Evolutionary conservation across 2,329 filamentous ascomycete genomes (phyloP), one percentile per base, ranked within the genome.

Genomic region (Trichoderma breve): DNA sequence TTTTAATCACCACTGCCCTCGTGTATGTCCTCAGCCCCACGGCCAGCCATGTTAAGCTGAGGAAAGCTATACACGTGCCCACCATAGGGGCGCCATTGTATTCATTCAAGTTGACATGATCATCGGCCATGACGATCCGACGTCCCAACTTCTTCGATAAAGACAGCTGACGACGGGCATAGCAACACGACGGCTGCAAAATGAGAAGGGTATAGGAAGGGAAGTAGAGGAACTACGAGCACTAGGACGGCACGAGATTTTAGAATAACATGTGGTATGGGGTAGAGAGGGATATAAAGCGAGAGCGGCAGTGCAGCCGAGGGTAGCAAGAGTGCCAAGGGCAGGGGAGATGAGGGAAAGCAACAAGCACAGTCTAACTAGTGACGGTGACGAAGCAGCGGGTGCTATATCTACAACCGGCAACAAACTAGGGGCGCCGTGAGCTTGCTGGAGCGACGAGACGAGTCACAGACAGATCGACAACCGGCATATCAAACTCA

Each of bases 21-120:
- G 84, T 84, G 76, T 85, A 86, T n/a, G 77, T 81, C 70, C 84
- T 80, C 57, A 86, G 76, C 15, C 78, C 76, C 47, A 86, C 81
- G 32, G 84, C 82, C 14, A 84, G 69, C 80, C 82, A 85, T 62
- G 80, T 84, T 21, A 85, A 73, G 21, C 73, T 74, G 60, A 86
- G 78, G 58, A 86, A 80, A 18, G 79, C 72, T 47, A 79, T 75
- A 53, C 80, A 80, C 30, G 82, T 81, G 71, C 71, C 77, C 28
- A 84, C 76, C 67, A 86, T 75, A 43, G 78, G 76, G 34, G 71
- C 74, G 74, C 81, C 82, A 74, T 84, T 84, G 75, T 82, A 79
- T 73, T 84, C 81, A 36, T 73, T 75, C 51, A 82, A 75, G 70
- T 84, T 76, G 70, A 81, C 73, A 64, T 79, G 73, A 30, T 75